These are phyloP conservation scores for Pisolithus microcarpus DNA, from an alignment of 768 basidiomycete genomes.

Conservation along the genomic window DNA sequence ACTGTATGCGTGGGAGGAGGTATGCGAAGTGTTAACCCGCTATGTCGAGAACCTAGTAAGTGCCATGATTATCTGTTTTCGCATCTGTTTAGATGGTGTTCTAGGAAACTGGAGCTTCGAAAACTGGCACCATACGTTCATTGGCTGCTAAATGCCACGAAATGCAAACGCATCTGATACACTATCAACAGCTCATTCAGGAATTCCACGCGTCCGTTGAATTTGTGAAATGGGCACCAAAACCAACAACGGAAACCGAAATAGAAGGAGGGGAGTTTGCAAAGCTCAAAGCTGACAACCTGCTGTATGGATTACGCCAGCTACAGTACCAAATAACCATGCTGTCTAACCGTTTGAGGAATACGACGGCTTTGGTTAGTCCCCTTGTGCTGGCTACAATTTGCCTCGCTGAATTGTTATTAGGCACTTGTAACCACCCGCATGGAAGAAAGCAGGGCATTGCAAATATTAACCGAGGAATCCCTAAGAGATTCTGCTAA, in stretches of 20 bases:
- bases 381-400: too few relatives aligned
- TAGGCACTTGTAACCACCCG: slow-evolving; percentile 52
- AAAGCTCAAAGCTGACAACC: too few relatives aligned
- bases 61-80: background rate
- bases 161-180: slow-evolving; percentile 50
- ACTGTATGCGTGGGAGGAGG: slow-evolving; percentile 50
- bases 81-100: background rate
- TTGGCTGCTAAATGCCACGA: slow-evolving; percentile 48
- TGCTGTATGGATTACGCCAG: slow-evolving; percentile 44
- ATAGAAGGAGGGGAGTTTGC: too few relatives aligned
- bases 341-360: slow-evolving; percentile 15
- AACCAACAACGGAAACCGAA: too few relatives aligned
- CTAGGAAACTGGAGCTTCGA: slow-evolving; percentile 40
- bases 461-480: too few relatives aligned
- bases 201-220: slow-evolving; percentile 47
- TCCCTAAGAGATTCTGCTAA: too few relatives aligned
- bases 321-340: slow-evolving; percentile 28
- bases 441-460: slow-evolving; percentile 39
- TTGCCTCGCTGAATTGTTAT: too few relatives aligned
- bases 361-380: too few relatives aligned
- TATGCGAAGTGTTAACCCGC: slow-evolving; percentile 37
- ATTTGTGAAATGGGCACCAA: slow-evolving; percentile 43
- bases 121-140: slow-evolving; percentile 29
- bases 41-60: slow-evolving; percentile 26
- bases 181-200: slow-evolving; percentile 47